phyloP scores from a whole-genome alignment of 768 basidiomycete genomes.

The Russula sp. region DNA sequence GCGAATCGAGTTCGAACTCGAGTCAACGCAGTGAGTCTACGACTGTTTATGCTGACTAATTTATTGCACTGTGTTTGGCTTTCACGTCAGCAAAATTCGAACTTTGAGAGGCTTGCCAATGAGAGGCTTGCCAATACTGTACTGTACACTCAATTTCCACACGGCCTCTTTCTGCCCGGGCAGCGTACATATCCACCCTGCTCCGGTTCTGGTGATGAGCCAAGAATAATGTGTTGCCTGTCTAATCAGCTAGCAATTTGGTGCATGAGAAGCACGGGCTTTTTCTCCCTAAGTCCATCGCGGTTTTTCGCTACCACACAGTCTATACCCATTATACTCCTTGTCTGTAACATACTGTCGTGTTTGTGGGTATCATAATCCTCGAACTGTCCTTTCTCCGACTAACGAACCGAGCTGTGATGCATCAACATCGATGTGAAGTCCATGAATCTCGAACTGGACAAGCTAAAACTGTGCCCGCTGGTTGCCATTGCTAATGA shows the following conservation, averaged over 20 bases:
- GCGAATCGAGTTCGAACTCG: not conserved
- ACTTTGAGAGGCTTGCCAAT: too few relatives aligned
- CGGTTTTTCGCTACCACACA: constrained; percentile 22
- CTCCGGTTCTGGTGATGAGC: constrained; percentile 25
- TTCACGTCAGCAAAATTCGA: not conserved
- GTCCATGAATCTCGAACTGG: not conserved
- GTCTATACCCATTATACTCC: not conserved
- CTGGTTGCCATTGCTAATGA: too few relatives aligned
- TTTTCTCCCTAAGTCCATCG: constrained; percentile 3
- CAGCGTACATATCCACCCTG: constrained; percentile 22
- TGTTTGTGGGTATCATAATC: not conserved
- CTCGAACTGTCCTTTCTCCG: not conserved
- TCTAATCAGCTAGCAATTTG: constrained; percentile 19
- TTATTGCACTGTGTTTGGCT: constrained; percentile 13
- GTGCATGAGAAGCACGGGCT: constrained; percentile 22
- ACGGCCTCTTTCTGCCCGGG: constrained; percentile 25
- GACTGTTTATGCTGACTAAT: constrained; percentile 3
- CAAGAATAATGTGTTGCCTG: constrained; percentile 13
- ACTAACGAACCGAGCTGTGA: not conserved
- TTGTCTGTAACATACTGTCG: not conserved
- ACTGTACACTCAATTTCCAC: not conserved
- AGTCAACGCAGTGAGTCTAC: not conserved
- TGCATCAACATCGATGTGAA: not conserved
- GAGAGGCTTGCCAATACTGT: too few relatives aligned
- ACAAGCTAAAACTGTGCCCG: not conserved